Evolutionary conservation across 345 rosid species (phyloP), one percentile per base, ranked within the genome.

Genomic region (Murraya paniculata): DNA sequence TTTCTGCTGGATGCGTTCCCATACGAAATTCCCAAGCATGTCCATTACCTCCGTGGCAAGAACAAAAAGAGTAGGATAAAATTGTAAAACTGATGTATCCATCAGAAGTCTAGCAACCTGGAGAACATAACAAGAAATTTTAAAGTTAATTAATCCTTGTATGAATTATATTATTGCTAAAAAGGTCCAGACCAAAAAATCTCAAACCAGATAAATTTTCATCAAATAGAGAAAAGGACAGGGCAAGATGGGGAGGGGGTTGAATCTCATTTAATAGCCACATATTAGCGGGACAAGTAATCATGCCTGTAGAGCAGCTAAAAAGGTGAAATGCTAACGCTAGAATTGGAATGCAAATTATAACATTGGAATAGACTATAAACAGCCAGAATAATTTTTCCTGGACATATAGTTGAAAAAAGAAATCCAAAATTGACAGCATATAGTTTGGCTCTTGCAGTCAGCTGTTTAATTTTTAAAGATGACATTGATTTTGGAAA

Each of bases 51-150:
- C 98, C 21, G 94, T 88, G 70, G 87, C 95, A 78, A 91, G 89
- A 82, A 92, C 94, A 81, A 95, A 95, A 74, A 93, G 83, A 35
- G 97, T 93, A 78, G 98, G 98, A 87, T 93, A 95, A 87, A 95
- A 95, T 75, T 90, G 91, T 64, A 83, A 81, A 81, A 93, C 97
- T 48, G 98, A 89, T 71, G 98, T 95, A 84, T 92, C 98, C 91
- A 90, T 90, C 85, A 95, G 88, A 86, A 95, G 98, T 84, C 87
- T 90, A 71, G 94, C 89, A 77, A 93, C 97, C 98, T 95, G 86
- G 84, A 90, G 33, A 86, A 60, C 60, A 38, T 61, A 64, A 74
- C 58, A 78, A 28, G 68, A 66, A 45, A 71, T 31, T 57, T 55
- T 25, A 35, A 65, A 39, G 68, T 64, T 64, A 70, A 41, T 31